phyloP scores from a whole-genome alignment of 106 monocot species.

The Apostasia ramifera region DNA sequence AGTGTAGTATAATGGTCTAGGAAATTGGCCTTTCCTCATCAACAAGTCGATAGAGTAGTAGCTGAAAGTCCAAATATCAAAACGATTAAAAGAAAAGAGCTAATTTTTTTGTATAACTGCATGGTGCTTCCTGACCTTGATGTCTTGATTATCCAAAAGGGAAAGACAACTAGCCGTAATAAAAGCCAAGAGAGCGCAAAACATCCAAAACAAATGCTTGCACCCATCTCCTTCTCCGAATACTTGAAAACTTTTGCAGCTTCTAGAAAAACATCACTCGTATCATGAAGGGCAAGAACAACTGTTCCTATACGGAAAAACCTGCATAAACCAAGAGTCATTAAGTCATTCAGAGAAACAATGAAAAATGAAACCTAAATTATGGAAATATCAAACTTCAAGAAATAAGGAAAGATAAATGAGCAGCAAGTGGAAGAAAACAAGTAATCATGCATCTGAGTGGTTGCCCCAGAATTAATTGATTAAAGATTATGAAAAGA shows the following conservation, averaged over 20 bases:
- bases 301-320: constrained; percentile 83
- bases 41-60: constrained; percentile 36
- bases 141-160: constrained; percentile 80
- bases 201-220: constrained; percentile 73
- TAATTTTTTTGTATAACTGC: background rate
- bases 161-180: constrained; percentile 71
- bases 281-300: constrained; percentile 81
- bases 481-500: too few species aligned
- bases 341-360: too few species aligned
- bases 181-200: constrained; percentile 85
- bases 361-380: too few species aligned
- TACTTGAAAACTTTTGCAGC: constrained; percentile 90
- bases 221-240: constrained; percentile 68
- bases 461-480: too few species aligned
- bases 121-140: constrained; percentile 42
- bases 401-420: too few species aligned
- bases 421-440: too few species aligned
- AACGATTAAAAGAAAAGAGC: constrained; percentile 1
- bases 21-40: constrained; percentile 17
- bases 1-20: constrained; percentile 45
- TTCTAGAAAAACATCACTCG: constrained; percentile 89
- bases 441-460: too few species aligned
- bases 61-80: constrained; percentile 33
- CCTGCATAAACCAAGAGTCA: constrained; percentile 22
- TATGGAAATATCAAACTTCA: too few species aligned